Percentiles rank a stretch among this genome's conserved stretches.
Evolutionary conservation across 257 asterid species (phyloP).

Genomic region (Scutellaria minor): DNA sequence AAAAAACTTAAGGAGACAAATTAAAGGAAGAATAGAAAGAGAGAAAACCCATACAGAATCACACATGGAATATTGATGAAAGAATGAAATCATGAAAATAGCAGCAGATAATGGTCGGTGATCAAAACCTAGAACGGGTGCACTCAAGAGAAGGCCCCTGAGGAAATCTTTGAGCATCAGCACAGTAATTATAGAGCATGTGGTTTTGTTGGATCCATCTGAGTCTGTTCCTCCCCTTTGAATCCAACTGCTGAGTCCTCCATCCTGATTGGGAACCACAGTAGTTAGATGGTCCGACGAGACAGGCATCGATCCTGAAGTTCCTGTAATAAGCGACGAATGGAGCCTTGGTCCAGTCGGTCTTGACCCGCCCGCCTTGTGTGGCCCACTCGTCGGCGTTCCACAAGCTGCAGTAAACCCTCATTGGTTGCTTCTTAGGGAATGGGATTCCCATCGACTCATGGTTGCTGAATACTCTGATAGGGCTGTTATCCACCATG

Average conservation of each 20-base stretch:
- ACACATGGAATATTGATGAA: neutral
- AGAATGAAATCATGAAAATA: too few species aligned
- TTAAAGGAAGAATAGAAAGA: neutral
- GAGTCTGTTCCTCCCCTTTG: conserved; percentile 45
- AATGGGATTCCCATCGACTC: conserved; percentile 44
- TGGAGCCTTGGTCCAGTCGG: conserved; percentile 60
- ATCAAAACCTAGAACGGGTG: conserved; percentile 43
- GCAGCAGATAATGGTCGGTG: neutral
- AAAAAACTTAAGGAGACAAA: too few species aligned
- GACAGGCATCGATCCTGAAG: conserved; percentile 43
- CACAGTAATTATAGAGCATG: conserved; percentile 57
- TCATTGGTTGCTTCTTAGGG: conserved; percentile 54
- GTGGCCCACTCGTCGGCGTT: conserved; percentile 67
- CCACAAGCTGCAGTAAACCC: conserved; percentile 62
- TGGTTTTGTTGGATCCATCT: conserved; percentile 56
- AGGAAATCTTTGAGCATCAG: conserved; percentile 51
- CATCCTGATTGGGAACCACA: conserved; percentile 5
- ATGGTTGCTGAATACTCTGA: conserved; percentile 56
- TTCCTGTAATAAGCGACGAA: conserved; percentile 54
- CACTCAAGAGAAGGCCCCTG: conserved; percentile 52
- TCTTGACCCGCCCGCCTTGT: conserved; percentile 59
- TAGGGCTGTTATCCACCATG: conserved; percentile 55
- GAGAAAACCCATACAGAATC: neutral
- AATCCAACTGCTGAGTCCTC: conserved; percentile 45
- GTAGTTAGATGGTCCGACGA: conserved; percentile 15